phyloP scores from a whole-genome alignment of 2,329 filamentous ascomycete genomes.

The Phialophora tarda region DNA sequence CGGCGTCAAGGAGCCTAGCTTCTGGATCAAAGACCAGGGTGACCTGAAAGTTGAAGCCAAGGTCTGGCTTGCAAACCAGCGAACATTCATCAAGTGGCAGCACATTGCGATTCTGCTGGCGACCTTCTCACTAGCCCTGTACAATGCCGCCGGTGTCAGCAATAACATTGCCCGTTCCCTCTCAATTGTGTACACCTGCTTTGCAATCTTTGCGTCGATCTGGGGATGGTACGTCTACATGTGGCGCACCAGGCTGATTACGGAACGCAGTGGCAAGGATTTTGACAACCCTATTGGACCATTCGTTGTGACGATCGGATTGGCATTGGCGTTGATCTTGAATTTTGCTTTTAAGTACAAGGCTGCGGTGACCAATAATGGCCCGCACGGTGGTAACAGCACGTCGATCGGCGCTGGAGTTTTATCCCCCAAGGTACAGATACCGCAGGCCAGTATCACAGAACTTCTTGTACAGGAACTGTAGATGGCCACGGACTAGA shows the following conservation, averaged over 20 bases:
- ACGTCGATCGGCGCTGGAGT: slow-evolving; percentile 1
- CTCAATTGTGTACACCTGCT: slow-evolving; percentile 79
- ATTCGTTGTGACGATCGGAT: slow-evolving; percentile 76
- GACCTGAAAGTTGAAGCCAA: slow-evolving; percentile 94
- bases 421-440: slow-evolving; percentile 12
- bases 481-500: background rate
- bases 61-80: slow-evolving; percentile 97
- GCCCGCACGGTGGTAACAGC: background rate
- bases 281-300: slow-evolving; percentile 91
- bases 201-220: slow-evolving; percentile 79
- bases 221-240: slow-evolving; percentile 91
- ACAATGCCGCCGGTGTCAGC: slow-evolving; percentile 78
- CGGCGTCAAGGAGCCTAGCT: slow-evolving; percentile 81
- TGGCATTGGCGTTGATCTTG: slow-evolving; percentile 77
- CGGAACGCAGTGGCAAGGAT: slow-evolving; percentile 84
- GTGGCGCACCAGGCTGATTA: slow-evolving; percentile 76
- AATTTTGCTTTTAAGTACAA: slow-evolving; percentile 81
- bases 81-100: slow-evolving; percentile 98
- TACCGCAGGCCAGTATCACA: slow-evolving; percentile 1
- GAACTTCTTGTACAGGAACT: slow-evolving; percentile 18
- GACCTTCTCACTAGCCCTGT: slow-evolving; percentile 79
- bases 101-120: slow-evolving; percentile 90
- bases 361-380: slow-evolving; percentile 24
- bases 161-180: slow-evolving; percentile 77
- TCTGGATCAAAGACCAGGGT: slow-evolving; percentile 94